These are phyloP conservation scores for Adansonia grandidieri DNA, from an alignment of 441 rosid genomes.

Conservation along the genomic window DNA sequence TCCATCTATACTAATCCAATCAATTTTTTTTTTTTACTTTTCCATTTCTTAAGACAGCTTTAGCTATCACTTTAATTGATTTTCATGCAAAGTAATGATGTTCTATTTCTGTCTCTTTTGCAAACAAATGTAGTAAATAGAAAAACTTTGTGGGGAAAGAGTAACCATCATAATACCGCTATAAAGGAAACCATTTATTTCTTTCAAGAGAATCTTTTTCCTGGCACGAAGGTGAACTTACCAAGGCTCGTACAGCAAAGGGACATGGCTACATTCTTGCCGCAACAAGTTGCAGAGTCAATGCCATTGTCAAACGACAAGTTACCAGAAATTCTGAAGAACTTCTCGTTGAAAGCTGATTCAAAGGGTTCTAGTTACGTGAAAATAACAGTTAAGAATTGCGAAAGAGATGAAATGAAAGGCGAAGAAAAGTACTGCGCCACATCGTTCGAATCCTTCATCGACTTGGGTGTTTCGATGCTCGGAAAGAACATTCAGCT, in stretches of 20 bases:
- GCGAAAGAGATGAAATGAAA: constrained; percentile 8
- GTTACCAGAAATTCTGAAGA: not conserved
- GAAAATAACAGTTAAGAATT: not conserved
- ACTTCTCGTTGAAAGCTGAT: constrained; percentile 3
- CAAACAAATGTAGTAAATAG: not conserved
- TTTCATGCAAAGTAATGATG: not conserved
- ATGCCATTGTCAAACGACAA: not conserved
- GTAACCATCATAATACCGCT: not conserved
- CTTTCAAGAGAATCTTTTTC: no score
- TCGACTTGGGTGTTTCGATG: constrained; percentile 1
- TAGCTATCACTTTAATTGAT: not conserved
- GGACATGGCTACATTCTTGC: not conserved
- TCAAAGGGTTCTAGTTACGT: not conserved
- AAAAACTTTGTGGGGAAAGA: not conserved
- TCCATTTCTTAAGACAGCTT: not conserved
- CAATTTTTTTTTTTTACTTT: no score
- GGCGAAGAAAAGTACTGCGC: constrained; percentile 25
- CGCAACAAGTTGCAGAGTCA: not conserved
- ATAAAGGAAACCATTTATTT: no score
- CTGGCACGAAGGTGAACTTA: not conserved
- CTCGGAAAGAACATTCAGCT: constrained; percentile 1
- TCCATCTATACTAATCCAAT: not conserved
- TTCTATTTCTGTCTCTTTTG: not conserved
- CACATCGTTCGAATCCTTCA: constrained; percentile 15
- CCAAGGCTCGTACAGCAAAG: not conserved